phyloP scores from a whole-genome alignment of 768 basidiomycete species.

The Agaricus blazei region DNA sequence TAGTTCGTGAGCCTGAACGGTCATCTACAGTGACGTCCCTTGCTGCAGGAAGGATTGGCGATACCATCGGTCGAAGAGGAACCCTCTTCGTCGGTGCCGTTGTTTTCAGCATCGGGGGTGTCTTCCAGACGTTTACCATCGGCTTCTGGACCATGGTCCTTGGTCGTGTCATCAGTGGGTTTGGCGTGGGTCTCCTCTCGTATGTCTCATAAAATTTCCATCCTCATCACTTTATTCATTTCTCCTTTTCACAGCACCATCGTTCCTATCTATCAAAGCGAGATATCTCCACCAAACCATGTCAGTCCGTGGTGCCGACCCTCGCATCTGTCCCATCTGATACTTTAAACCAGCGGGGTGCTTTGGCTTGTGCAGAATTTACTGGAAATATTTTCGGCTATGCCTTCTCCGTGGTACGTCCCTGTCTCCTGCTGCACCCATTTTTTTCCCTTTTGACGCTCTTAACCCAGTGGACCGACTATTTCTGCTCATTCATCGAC shows the following conservation, averaged over 20 bases:
- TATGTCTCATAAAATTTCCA: slow-evolving; percentile 27
- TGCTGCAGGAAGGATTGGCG: slow-evolving; percentile 73
- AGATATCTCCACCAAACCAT: slow-evolving; percentile 85
- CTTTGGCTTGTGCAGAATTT: slow-evolving; percentile 87
- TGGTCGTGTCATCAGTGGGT: slow-evolving; percentile 69
- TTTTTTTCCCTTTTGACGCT: not conserved
- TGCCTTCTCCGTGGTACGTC: slow-evolving; percentile 61
- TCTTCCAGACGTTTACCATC: slow-evolving; percentile 65
- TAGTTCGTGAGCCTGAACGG: not conserved
- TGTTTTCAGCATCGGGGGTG: slow-evolving; percentile 73
- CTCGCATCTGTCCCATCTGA: not conserved
- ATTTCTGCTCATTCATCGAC: slow-evolving; percentile 80
- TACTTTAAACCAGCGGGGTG: slow-evolving; percentile 52
- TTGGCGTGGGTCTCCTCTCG: slow-evolving; percentile 77
- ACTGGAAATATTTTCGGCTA: slow-evolving; percentile 87
- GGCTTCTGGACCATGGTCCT: slow-evolving; percentile 70
- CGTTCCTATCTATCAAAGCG: slow-evolving; percentile 86
- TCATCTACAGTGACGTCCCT: slow-evolving; percentile 60
- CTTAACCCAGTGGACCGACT: slow-evolving; percentile 72
- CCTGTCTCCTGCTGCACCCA: not conserved
- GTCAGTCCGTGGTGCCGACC: slow-evolving; percentile 29
- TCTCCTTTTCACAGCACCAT: slow-evolving; percentile 51
- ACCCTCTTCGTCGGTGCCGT: slow-evolving; percentile 71
- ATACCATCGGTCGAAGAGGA: slow-evolving; percentile 67
- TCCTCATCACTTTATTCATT: not conserved